phyloP scores from a whole-genome alignment of 768 basidiomycete genomes.

The Punctularia strigosozonata region DNA sequence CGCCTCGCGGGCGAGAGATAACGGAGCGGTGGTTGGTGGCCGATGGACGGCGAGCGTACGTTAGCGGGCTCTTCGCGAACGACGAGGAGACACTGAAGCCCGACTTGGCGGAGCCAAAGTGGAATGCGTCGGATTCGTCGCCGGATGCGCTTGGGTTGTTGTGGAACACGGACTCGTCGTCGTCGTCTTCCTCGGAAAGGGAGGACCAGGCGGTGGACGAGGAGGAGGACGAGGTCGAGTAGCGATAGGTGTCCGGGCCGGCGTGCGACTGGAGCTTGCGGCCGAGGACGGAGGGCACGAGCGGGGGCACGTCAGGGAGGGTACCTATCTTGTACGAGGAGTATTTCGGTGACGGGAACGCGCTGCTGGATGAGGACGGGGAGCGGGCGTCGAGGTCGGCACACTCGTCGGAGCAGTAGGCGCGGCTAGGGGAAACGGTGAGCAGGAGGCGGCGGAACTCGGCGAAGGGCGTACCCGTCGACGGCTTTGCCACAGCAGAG shows the following conservation, averaged over 20 bases:
- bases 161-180: constrained; percentile 24
- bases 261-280: constrained; percentile 26
- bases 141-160: constrained; percentile 29
- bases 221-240: constrained; percentile 52
- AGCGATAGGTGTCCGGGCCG: constrained; percentile 21
- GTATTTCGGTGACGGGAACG: constrained; percentile 56
- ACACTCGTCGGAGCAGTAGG: constrained; percentile 65
- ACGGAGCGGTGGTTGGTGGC: constrained; percentile 57
- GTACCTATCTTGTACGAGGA: constrained; percentile 24
- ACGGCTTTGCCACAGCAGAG: constrained; percentile 60
- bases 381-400: constrained; percentile 50
- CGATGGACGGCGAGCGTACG: constrained; percentile 60
- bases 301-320: constrained; percentile 55
- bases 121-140: constrained; percentile 3
- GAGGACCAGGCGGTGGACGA: constrained; percentile 60
- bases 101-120: constrained; percentile 17
- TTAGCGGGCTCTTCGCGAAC: constrained; percentile 42
- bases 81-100: constrained; percentile 9
- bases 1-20: constrained; percentile 45
- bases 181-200: constrained; percentile 54
- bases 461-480: constrained; percentile 32
- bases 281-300: constrained; percentile 47
- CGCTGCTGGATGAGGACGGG: constrained; percentile 52
- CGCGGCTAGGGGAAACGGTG: constrained; percentile 28
- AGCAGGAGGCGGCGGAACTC: constrained; percentile 7